Conservation (phyloP, 2,329 filamentous ascomycete genomes). For the Pseudogymnoascus sp. region DNA sequence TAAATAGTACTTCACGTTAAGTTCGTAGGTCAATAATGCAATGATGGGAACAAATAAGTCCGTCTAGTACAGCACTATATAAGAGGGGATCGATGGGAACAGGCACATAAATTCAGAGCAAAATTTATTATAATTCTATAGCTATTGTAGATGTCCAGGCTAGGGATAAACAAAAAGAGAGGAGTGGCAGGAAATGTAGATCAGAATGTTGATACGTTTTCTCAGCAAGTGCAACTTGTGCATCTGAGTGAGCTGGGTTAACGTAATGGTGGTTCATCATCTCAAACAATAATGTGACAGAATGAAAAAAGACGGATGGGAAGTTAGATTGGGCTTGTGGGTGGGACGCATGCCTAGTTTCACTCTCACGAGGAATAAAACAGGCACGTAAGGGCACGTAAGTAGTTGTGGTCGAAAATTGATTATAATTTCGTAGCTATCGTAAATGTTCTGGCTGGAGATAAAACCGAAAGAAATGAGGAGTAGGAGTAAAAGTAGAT, state of each 20-base stretch:
- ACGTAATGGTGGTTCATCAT: conserved; percentile 9
- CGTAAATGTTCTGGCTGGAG: not conserved
- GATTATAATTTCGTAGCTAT: not conserved
- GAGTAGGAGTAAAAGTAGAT: not conserved
- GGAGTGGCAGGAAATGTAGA: not conserved
- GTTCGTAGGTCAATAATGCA: not conserved
- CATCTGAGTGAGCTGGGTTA: conserved; percentile 10
- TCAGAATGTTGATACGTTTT: conserved; percentile 9
- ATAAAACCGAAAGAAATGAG: not conserved
- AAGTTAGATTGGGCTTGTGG: not conserved
- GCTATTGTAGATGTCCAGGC: not conserved
- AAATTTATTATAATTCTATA: not conserved
- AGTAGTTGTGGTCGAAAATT: not conserved
- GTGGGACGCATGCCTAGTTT: not conserved
- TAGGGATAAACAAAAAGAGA: not conserved
- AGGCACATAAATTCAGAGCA: not conserved
- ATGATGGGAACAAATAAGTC: not conserved
- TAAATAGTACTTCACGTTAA: too few species aligned
- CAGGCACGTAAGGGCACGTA: not conserved
- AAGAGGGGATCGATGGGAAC: not conserved
- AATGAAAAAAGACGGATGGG: not conserved
- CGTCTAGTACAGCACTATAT: too few species aligned
- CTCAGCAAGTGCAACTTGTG: conserved; percentile 8
- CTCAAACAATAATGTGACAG: not conserved
- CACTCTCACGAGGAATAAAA: conserved; percentile 1